phyloP scores from a whole-genome alignment of 2,329 filamentous ascomycete genomes.

The Aureobasidium sp. region DNA sequence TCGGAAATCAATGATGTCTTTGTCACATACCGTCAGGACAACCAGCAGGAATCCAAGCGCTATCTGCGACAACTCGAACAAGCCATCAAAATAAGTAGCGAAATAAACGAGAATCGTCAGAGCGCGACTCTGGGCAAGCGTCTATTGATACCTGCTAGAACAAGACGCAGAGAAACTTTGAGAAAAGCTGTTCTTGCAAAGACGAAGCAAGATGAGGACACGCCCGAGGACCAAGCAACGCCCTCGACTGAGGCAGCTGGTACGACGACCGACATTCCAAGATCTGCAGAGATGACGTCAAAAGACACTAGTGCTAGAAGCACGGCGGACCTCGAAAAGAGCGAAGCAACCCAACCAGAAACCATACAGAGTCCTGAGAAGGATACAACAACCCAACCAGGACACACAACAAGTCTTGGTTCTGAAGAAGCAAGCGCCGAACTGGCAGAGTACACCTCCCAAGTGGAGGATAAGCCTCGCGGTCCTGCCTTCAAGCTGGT shows the following conservation, averaged over 20 bases:
- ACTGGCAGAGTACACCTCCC: not conserved
- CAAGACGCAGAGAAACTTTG: not conserved
- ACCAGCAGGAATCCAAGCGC: not conserved
- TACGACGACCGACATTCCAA: not conserved
- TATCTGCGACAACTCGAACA: not conserved
- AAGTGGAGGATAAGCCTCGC: not conserved
- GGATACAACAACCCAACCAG: not conserved
- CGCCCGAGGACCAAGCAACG: not conserved
- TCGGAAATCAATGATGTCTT: not conserved
- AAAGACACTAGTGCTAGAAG: not conserved
- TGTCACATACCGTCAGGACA: not conserved
- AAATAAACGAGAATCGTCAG: not conserved
- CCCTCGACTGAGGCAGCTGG: not conserved
- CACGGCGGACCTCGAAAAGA: not conserved
- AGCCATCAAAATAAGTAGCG: not conserved
- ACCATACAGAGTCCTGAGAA: not conserved
- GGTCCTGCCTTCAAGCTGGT: not conserved
- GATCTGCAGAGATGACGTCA: conserved; percentile 2
- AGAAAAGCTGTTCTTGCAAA: not conserved
- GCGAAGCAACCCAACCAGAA: not conserved
- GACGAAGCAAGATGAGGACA: not conserved
- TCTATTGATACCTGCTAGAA: not conserved
- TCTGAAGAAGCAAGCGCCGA: not conserved
- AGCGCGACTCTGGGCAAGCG: not conserved
- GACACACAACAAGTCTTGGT: not conserved